These are phyloP conservation scores for Heliamphora pulchella DNA, from an alignment of 179 eudicot genomes.

Conservation along the genomic window DNA sequence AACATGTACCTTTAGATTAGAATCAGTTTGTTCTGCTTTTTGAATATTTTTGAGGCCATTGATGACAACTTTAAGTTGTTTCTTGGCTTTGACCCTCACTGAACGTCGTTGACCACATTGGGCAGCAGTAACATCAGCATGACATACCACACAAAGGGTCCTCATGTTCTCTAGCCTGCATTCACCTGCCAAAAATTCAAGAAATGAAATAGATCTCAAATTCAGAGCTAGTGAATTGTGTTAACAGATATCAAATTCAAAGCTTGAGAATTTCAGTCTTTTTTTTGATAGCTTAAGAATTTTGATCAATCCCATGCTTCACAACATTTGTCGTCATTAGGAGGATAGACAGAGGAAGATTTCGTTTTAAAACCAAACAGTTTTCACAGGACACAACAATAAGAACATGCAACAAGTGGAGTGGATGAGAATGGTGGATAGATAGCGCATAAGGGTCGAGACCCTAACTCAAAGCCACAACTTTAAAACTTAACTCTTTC, in stretches of 20 bases:
- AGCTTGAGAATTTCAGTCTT: not conserved
- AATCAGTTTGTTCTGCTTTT: slow-evolving; percentile 19
- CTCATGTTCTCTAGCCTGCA: slow-evolving; percentile 91
- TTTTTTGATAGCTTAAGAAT: not conserved
- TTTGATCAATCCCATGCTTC: not conserved
- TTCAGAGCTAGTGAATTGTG: not conserved
- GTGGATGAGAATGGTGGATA: too few relatives aligned
- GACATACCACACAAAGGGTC: slow-evolving; percentile 93
- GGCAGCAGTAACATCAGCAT: slow-evolving; percentile 80
- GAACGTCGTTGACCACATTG: slow-evolving; percentile 64
- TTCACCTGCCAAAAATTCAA: slow-evolving; percentile 50
- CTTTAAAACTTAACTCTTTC: too few relatives aligned
- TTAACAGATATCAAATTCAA: not conserved
- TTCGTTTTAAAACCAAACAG: not conserved
- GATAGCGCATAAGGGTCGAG: too few relatives aligned
- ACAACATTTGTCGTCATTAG: not conserved
- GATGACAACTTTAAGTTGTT: slow-evolving; percentile 43
- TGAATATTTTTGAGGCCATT: slow-evolving; percentile 24
- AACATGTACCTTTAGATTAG: slow-evolving; percentile 38
- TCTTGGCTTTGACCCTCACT: slow-evolving; percentile 38
- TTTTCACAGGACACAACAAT: not conserved
- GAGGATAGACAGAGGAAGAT: not conserved
- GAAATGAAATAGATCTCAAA: not conserved
- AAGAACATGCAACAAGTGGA: not conserved
- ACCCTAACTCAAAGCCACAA: too few relatives aligned